Base-by-base conservation (phyloP, 2,329 filamentous ascomycete genomes). In the Madurella mycetomatis region DNA sequence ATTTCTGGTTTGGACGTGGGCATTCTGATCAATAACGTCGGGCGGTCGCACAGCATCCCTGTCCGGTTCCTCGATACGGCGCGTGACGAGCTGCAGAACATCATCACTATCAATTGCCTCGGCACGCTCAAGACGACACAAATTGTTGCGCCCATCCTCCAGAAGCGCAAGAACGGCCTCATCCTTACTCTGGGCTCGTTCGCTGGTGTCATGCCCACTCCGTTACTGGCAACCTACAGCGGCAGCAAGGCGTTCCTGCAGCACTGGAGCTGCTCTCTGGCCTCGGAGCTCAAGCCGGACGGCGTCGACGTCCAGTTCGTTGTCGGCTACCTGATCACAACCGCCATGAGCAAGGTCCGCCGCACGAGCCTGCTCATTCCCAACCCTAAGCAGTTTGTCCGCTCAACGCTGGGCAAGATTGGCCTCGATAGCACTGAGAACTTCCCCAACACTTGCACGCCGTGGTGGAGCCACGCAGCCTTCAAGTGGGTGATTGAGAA, bases 141-240 rank as follows among this genome's bases (percentile, higher is more conserved):
- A 69, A 78, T 92, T 47, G 79, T 99, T 41, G 86, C 88, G 0
- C 92, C 94, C 0, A 84, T 88, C 56, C 91, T 99, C 84, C 82
- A 88, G 56, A 79, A 86, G 69, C 87, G 92, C 66, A 90, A 88
- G 74, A 84, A 85, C 54, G 94, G 95, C 19, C 79, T 99, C 37
- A 90, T 99, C 66, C 78, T 99, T 52, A 99, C 92, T 55, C 96
- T 99, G 92, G 94, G 92, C 45, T 96, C 92, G 11, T 95, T 97
- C 69, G 94, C 88, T 58, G 95, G 94, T 62, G 87, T 95, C 73
- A 83, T 94, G 57, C 94, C 94, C 8, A 96, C 90, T 0, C 92
- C 95, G 5, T 85, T 94, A 51, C 82, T 99, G 43, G 94, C 94
- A 12, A 97, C 94, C 2, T 99, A 99, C 79, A 95, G 90, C 43